These are phyloP conservation scores for Pulveroboletus ravenelii DNA, from an alignment of 768 basidiomycete genomes.

Conservation along the genomic window DNA sequence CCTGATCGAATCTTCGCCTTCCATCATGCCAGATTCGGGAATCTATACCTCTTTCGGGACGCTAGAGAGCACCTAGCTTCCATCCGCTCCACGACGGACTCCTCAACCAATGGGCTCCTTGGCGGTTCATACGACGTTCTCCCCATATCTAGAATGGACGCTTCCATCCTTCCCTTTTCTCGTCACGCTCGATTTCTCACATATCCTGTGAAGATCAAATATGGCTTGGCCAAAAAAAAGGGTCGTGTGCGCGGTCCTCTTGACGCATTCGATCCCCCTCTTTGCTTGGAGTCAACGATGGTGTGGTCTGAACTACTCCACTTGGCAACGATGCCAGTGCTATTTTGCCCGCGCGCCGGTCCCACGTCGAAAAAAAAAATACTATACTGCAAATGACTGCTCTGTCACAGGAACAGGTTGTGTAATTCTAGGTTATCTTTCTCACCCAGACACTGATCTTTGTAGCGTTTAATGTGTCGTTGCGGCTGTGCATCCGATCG, in stretches of 20 bases:
- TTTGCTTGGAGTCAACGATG: not conserved
- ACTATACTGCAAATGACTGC: not conserved
- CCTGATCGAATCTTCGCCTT: conserved; percentile 5
- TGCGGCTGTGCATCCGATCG: conserved; percentile 3
- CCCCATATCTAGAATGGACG: conserved; percentile 12
- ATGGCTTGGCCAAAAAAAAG: not conserved
- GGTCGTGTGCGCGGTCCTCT: conserved; percentile 3
- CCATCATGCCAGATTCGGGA: conserved; percentile 2
- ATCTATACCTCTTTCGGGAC: conserved; percentile 2
- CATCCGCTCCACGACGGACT: conserved; percentile 7
- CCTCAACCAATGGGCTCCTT: not conserved
- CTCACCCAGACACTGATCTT: conserved; percentile 8
- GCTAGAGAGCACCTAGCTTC: not conserved
- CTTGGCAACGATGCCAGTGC: not conserved
- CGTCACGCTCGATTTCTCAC: conserved; percentile 8
- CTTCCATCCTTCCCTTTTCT: conserved; percentile 16
- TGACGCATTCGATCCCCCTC: not conserved
- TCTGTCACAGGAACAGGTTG: not conserved
- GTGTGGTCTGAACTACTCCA: not conserved
- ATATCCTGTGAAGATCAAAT: not conserved
- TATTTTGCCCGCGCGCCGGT: not conserved
- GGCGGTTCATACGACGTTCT: not conserved
- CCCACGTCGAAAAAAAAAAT: no score
- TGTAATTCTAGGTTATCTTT: not conserved
- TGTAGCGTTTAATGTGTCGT: not conserved